These are phyloP conservation scores for Symbiodinium pilosum DNA, from an alignment of 73 alveolate species.

Conservation along the genomic window DNA sequence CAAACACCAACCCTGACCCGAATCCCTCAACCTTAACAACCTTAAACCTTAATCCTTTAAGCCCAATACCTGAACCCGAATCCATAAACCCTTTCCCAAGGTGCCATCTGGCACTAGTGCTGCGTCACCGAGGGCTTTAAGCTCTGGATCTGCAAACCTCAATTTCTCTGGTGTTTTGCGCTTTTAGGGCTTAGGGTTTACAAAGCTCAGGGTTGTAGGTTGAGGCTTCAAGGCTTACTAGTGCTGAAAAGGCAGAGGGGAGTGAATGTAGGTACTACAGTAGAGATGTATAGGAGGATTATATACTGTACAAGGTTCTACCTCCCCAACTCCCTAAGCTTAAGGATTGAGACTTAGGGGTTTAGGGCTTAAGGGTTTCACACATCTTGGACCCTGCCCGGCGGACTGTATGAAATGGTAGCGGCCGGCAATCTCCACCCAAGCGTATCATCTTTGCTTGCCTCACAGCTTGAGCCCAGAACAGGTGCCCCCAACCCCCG, in stretches of 20 bases:
- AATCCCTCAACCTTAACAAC: too few relatives aligned
- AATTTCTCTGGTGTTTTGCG: not conserved
- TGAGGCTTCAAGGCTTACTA: not conserved
- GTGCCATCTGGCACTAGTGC: slow-evolving; percentile 71
- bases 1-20: too few relatives aligned
- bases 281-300: too few relatives aligned
- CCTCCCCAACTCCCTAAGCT: too few relatives aligned
- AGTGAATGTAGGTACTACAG: too few relatives aligned
- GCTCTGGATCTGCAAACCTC: slow-evolving; percentile 81
- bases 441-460: not conserved
- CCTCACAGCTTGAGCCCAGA: not conserved
- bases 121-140: slow-evolving; percentile 67
- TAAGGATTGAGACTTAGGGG: not conserved
- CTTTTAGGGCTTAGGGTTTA: not conserved
- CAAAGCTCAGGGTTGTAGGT: not conserved
- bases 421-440: too few relatives aligned
- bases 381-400: too few relatives aligned
- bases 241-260: too few relatives aligned
- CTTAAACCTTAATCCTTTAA: too few relatives aligned
- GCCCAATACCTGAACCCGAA: too few relatives aligned
- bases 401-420: too few relatives aligned
- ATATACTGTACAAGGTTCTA: too few relatives aligned
- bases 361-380: not conserved
- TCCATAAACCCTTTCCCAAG: not conserved
- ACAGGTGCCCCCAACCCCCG: not conserved